phyloP scores from a whole-genome alignment of 129 eudicot species.

The Gnaphalium uliginosum region DNA sequence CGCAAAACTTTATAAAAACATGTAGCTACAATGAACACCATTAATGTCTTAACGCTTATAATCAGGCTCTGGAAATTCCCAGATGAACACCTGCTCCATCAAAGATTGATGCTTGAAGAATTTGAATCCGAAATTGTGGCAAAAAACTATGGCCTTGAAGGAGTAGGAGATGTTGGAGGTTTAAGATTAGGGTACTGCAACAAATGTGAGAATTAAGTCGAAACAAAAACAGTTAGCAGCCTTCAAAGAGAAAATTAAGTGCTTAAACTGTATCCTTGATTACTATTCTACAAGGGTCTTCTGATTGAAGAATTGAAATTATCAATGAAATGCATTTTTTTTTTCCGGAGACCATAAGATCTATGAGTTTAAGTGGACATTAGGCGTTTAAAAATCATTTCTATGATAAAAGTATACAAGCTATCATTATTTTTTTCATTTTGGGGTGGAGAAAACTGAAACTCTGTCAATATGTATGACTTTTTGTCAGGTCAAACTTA shows the following conservation, averaged over 20 bases:
- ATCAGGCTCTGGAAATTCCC: conserved; percentile 31
- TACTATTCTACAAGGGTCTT: background rate
- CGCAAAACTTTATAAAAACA: conserved; percentile 26
- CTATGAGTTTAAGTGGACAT: background rate
- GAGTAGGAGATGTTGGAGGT: conserved; percentile 85
- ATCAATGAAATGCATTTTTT: background rate
- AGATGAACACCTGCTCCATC: conserved; percentile 22
- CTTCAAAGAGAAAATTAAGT: background rate
- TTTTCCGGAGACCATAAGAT: background rate
- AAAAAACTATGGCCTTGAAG: conserved; percentile 63
- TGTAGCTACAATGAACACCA: conserved; percentile 5
- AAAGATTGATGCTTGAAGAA: conserved; percentile 16
- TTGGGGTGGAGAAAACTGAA: conserved; percentile 14
- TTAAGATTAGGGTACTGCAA: conserved; percentile 77
- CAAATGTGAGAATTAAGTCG: conserved; percentile 2
- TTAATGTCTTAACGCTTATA: conserved; percentile 12
- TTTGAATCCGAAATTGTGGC: conserved; percentile 5
- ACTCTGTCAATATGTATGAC: background rate
- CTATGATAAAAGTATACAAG: background rate
- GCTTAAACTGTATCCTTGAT: background rate
- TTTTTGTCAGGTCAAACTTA: background rate
- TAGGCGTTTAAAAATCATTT: background rate
- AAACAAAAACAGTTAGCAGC: conserved; percentile 1
- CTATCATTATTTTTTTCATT: background rate
- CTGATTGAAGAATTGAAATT: background rate